phyloP scores from a whole-genome alignment of 2,329 filamentous ascomycete species.

The Fusarium robinianum region DNA sequence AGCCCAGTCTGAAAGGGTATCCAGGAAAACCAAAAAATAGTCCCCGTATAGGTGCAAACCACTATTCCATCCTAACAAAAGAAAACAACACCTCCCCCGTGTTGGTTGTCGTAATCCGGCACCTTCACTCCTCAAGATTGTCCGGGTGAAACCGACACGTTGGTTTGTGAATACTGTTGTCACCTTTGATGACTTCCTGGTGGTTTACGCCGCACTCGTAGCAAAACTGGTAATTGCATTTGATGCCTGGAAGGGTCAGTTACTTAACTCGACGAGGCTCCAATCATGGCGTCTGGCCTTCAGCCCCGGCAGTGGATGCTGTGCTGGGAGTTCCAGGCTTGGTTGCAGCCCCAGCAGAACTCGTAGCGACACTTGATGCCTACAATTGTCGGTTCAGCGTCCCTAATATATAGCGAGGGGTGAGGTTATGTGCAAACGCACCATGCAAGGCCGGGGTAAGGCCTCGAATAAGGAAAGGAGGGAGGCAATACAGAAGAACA shows the following conservation, averaged over 20 bases:
- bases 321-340: slow-evolving; percentile 29
- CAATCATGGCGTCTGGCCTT: no score
- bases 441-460: slow-evolving; percentile 12
- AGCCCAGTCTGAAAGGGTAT: slow-evolving; percentile 12
- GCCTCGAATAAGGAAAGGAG: slow-evolving; percentile 3
- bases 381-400: slow-evolving; percentile 29
- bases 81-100: not conserved
- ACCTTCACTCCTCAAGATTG: slow-evolving; percentile 18
- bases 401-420: not conserved
- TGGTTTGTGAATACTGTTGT: slow-evolving; percentile 41
- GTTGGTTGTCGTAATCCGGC: not conserved
- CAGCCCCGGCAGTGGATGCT: slow-evolving; percentile 30
- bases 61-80: not conserved
- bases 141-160: slow-evolving; percentile 40
- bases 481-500: not conserved
- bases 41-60: not conserved
- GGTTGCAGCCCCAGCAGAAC: slow-evolving; percentile 44
- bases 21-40: not conserved
- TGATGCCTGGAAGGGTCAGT: slow-evolving; percentile 39
- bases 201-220: slow-evolving; percentile 45
- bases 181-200: slow-evolving; percentile 37
- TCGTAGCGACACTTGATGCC: slow-evolving; percentile 42
- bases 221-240: slow-evolving; percentile 44
- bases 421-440: slow-evolving; percentile 18
- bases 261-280: no score